phyloP scores from a whole-genome alignment of 441 rosid species.

The Melastoma candidum region DNA sequence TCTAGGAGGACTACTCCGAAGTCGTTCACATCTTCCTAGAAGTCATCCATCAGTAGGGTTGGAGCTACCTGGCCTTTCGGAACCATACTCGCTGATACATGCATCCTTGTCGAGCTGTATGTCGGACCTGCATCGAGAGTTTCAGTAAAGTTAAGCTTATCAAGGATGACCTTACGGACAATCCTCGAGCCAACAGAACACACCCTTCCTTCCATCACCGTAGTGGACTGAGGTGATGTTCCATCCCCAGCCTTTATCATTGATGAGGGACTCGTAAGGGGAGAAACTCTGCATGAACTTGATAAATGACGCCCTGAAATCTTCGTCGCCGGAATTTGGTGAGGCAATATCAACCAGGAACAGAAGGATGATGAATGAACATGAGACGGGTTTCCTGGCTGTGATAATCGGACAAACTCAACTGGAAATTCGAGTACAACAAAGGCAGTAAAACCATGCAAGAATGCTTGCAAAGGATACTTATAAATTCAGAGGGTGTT shows the following conservation, averaged over 20 bases:
- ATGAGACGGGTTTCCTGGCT: too few relatives aligned
- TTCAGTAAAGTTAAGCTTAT: conserved; percentile 6
- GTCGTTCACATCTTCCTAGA: conserved; percentile 23
- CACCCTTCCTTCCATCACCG: conserved; percentile 3
- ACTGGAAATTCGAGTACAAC: too few relatives aligned
- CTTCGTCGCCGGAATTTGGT: not conserved
- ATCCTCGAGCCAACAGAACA: not conserved
- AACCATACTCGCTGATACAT: conserved; percentile 47
- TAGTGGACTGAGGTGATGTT: conserved; percentile 10
- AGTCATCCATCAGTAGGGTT: conserved; percentile 14
- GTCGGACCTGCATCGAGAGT: conserved; percentile 6
- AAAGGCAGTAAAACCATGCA: too few relatives aligned
- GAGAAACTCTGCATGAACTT: conserved; percentile 9
- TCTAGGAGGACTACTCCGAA: conserved; percentile 57
- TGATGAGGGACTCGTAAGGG: not conserved
- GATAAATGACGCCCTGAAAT: conserved; percentile 2
- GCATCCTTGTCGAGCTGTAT: conserved; percentile 29
- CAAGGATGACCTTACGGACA: conserved; percentile 5
- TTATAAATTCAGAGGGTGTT: too few relatives aligned
- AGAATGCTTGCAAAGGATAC: too few relatives aligned
- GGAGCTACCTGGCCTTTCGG: not conserved
- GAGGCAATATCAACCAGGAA: not conserved
- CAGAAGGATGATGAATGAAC: too few relatives aligned
- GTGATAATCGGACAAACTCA: too few relatives aligned
- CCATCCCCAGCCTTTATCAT: conserved; percentile 12